phyloP scores from a whole-genome alignment of 768 basidiomycete genomes.

The Boletus subcaerulescens region DNA sequence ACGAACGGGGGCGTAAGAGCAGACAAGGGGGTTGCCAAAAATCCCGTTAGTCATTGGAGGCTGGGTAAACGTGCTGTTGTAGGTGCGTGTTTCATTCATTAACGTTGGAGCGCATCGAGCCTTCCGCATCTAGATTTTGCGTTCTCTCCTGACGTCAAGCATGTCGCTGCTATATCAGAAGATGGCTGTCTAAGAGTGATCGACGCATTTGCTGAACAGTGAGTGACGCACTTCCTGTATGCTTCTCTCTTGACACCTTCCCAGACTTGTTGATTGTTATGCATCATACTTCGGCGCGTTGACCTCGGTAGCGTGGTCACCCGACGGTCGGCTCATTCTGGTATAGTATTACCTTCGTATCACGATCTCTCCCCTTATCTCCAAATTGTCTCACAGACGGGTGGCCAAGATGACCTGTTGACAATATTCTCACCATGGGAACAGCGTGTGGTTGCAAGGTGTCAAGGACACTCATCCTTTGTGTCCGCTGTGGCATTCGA shows the following conservation, averaged over 20 bases:
- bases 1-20: constrained; percentile 32
- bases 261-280: constrained; percentile 88
- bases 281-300: constrained; percentile 93
- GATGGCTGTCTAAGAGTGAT: constrained; percentile 91
- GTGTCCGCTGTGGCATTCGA: constrained; percentile 90
- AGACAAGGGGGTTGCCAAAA: constrained; percentile 74
- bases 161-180: constrained; percentile 86
- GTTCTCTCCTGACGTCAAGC: constrained; percentile 91
- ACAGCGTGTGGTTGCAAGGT: constrained; percentile 89
- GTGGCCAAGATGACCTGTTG: constrained; percentile 94
- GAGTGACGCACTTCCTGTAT: constrained; percentile 23
- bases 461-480: constrained; percentile 96
- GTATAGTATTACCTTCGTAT: constrained; percentile 35
- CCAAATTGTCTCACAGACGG: constrained; percentile 53
- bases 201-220: constrained; percentile 86
- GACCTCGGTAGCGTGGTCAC: constrained; percentile 91
- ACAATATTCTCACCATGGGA: constrained; percentile 96
- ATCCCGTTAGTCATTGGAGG: constrained; percentile 91
- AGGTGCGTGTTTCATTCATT: constrained; percentile 43
- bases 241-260: neutral
- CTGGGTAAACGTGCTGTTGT: constrained; percentile 69
- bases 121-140: constrained; percentile 62
- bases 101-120: neutral
- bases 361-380: neutral
- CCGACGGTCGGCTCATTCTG: constrained; percentile 90